phyloP scores from a whole-genome alignment of 139 green algal species.

The Bryopsis sp. region DNA sequence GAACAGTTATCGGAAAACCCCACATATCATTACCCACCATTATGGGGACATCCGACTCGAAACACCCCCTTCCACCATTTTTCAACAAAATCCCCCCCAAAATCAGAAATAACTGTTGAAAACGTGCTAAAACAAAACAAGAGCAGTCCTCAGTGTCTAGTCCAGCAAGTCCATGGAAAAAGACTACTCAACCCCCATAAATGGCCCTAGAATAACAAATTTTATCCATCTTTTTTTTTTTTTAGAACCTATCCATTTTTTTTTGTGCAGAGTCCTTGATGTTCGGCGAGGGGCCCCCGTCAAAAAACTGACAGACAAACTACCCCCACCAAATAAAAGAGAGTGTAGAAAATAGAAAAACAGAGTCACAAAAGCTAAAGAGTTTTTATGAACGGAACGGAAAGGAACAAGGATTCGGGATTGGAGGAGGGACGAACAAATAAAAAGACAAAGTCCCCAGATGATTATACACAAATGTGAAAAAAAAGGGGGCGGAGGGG shows the following conservation, averaged over 20 bases:
- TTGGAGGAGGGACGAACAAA: not conserved
- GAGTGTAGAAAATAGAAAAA: not conserved
- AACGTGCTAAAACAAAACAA: not conserved
- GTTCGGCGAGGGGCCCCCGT: not conserved
- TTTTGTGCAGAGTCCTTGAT: not conserved
- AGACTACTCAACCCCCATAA: not conserved
- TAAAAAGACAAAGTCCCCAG: not conserved
- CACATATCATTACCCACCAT: not conserved
- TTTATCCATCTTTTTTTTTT: too few species aligned
- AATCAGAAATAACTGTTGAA: not conserved
- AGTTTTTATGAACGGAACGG: not conserved
- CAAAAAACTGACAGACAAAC: not conserved
- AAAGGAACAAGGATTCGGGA: not conserved
- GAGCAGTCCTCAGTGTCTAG: not conserved
- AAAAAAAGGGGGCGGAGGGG: too few species aligned
- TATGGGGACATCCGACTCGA: not conserved
- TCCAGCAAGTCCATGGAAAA: not conserved
- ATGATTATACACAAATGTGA: not conserved
- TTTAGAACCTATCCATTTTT: too few species aligned
- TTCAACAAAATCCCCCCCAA: not conserved
- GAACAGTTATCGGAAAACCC: not conserved
- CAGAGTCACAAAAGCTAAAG: not conserved
- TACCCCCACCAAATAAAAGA: not conserved
- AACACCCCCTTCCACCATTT: not conserved
- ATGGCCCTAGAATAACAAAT: too few species aligned